Evolutionary conservation across 768 basidiomycete species (phyloP), one percentile per base, ranked within the genome.

Genomic region (Kwoniella pini): DNA sequence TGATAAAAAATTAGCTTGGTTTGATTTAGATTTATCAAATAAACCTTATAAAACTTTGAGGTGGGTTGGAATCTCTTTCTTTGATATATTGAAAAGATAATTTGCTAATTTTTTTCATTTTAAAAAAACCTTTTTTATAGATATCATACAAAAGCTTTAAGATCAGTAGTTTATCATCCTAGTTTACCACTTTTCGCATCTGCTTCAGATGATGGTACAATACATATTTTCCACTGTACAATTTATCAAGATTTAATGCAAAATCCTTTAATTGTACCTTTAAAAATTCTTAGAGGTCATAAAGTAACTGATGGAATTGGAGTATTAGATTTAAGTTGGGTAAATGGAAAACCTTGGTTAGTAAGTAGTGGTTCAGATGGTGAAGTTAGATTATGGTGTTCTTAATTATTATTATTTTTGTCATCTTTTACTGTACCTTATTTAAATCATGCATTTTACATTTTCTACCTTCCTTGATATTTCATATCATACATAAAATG

Each of bases 1-100:
- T 79, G 96, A 99, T 81, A 88, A 90, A 68, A 96, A 97, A 78
- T 81, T 99, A 15, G 94, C 92, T 78, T 99, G 96, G 96, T 98
- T 98, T 79, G 96, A 99, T 81, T 82, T 99, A 66, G 96, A 98
- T 73, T 85, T 99, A 56, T 91, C 88, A 68, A 88, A 90, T 64
- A 96, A 95, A 78, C 96, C 96, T 0, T 99, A 95, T 84, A 97
- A 96, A 81, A 86, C 96, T 55, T 81, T 99, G 69, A 85, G 91
- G 92, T 91, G 78, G 67, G 83, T 79, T n/a, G n/a, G n/a, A n/a
- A n/a, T n/a, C n/a, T n/a, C n/a, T n/a, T n/a, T n/a, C n/a, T n/a
- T n/a, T n/a, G n/a, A n/a, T n/a, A n/a, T n/a, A n/a, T n/a, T n/a
- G n/a, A n/a, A n/a, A n/a, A n/a, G n/a, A n/a, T n/a, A n/a, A n/a